Evolutionary conservation across 306 rosid genomes (phyloP), one percentile per base, ranked within the genome.

Genomic region (Cucurbita maxima): DNA sequence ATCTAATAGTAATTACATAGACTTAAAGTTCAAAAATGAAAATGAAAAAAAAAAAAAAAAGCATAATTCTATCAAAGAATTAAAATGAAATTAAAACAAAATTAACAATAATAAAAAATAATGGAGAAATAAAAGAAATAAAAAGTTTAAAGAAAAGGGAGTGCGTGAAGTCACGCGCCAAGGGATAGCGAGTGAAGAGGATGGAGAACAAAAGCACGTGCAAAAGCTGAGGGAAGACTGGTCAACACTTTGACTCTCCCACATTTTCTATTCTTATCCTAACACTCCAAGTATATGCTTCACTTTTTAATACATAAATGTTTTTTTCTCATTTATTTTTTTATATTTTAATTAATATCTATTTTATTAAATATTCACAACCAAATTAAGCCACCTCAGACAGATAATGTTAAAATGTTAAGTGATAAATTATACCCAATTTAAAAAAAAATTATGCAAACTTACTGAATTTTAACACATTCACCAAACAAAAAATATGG

Each of bases 131-230:
- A 13, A 1, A 20, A 40, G 6, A 10, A 9, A 20, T 0, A 4
- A 22, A 57, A 22, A 4, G 10, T 5, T 52, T 52, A 1, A 16
- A 57, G 25, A 25, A 15, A 62, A 62, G 41, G 14, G 13, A 25
- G 52, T 8, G 71, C 53, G 47, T 64, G 36, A 64, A 4, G 18
- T 5, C 37, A 64, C 37, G 36, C 52, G 71, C 34, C 34, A 36
- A 0, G 18, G 3, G 3, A 14, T 16, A 9, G 70, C 51, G 70
- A 62, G 30, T 10, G 71, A 19, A 64, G 5, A 12, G 37, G 25
- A 43, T 5, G 34, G 71, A 64, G 16, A 64, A 76, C 77, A 68
- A 30, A 79, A 78, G 77, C 84, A 78, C 84, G 79, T 79, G 86
- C 52, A 30, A 70, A 80, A 76, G 72, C 19, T 45, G 68, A 63